These are phyloP conservation scores for Wickerhamomyces sp. DNA, from an alignment of 1,139 yeast genomes.

Conservation along the genomic window DNA sequence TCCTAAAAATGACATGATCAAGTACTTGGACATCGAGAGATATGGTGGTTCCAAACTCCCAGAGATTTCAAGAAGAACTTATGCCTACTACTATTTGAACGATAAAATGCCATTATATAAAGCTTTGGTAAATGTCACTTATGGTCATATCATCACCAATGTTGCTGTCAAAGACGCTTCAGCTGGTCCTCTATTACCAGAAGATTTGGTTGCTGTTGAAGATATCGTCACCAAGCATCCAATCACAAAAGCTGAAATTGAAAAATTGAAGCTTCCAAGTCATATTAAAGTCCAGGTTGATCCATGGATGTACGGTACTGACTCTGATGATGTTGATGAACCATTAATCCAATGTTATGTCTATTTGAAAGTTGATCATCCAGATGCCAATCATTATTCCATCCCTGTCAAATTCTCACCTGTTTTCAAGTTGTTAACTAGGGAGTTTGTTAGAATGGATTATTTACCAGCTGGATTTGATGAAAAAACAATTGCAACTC, in stretches of 20 bases:
- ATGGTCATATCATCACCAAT: constrained; percentile 59
- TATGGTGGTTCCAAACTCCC: constrained; percentile 43
- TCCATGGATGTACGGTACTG: constrained; percentile 91
- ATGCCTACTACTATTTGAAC: constrained; percentile 58
- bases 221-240: constrained; percentile 51
- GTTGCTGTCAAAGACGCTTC: constrained; percentile 52
- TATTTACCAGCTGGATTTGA: constrained; percentile 73
- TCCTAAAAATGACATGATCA: constrained; percentile 70
- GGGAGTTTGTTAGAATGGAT: constrained; percentile 70
- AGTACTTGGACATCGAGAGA: constrained; percentile 65
- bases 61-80: constrained; percentile 58
- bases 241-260: constrained; percentile 53
- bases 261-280: constrained; percentile 57
- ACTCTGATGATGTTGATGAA: constrained; percentile 35
- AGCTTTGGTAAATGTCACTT: constrained; percentile 65
- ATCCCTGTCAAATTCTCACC: constrained; percentile 81
- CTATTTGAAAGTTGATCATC: constrained; percentile 70
- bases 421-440: constrained; percentile 64
- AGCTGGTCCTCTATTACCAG: constrained; percentile 72
- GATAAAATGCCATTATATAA: constrained; percentile 57
- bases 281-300: constrained; percentile 55
- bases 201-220: constrained; percentile 59
- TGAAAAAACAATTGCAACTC: constrained; percentile 48
- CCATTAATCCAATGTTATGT: constrained; percentile 70
- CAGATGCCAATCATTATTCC: constrained; percentile 81